Evolutionary conservation across 306 rosid genomes (phyloP), one percentile per base, ranked within the genome.

Genomic region (apple (Malus domestica)): DNA sequence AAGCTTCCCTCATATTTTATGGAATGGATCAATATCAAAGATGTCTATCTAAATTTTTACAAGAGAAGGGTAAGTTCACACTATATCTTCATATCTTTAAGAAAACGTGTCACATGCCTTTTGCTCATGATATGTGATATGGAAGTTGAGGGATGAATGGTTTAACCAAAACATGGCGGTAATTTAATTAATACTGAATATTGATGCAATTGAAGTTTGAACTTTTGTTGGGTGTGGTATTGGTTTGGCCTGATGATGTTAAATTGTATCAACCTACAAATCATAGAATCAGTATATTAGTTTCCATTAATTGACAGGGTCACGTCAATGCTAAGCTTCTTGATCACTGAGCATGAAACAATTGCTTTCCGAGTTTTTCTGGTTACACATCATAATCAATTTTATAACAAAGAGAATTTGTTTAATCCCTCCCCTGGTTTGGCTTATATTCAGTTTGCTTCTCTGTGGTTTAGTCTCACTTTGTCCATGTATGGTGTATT

Each of bases 11-110:
- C 83, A 22, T 94, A 90, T 80, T 91, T 90, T 80, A 85, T 84
- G 94, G 98, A 91, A 81, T 94, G 98, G 96, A 87, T 94, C 83
- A 94, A 94, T 82, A 83, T 91, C 75, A 94, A 94, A 86, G 98
- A 94, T 83, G 88, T 90, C 64, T 94, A 91, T 78, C 89, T 94
- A 75, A 92, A 94, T 81, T 94, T 90, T 59, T 92, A 94, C 82
- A 76, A 84, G 70, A 87, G 92, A 77, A 90, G 86, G 90, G 97
- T 91, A 80, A 83, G 94, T 70, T 81, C 76, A 30, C 67, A 22
- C 64, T 52, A 20, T 18, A 27, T 76, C 22, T 67, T 76, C 59
- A 40, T 61, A 33, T 52, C 68, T 35, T 54, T 61, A 62, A 35
- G 19, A 30, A 74, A 20, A 59, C 23, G 27, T 52, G 58, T 20